phyloP scores from a whole-genome alignment of 177 flowering plant species.

The Vitis hybrid region DNA sequence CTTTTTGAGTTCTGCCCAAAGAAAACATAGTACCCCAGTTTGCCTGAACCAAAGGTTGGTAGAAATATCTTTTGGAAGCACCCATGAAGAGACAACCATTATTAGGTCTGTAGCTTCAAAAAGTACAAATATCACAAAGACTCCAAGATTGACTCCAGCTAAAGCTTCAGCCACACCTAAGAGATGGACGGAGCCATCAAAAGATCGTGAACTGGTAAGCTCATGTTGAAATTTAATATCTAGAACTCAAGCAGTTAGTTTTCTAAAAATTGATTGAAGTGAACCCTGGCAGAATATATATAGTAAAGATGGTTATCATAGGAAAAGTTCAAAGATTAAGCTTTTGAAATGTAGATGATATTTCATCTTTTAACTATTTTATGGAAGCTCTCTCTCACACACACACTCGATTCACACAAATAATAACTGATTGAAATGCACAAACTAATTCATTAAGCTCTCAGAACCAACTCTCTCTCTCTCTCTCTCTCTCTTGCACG shows the following conservation, averaged over 20 bases:
- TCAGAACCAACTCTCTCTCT: no score
- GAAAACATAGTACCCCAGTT: conserved; percentile 14
- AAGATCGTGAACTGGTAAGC: conserved; percentile 27
- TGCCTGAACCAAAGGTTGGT: conserved; percentile 14
- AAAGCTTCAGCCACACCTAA: conserved; percentile 27
- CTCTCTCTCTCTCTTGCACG: neutral
- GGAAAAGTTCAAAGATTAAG: no score
- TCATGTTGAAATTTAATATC: neutral
- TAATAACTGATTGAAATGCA: no score
- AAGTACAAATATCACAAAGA: conserved; percentile 20
- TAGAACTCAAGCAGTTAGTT: no score
- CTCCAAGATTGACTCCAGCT: conserved; percentile 11
- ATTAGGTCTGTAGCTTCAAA: conserved; percentile 25
- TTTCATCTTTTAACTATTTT: no score
- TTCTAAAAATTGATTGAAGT: no score
- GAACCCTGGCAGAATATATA: no score
- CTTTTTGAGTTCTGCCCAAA: conserved; percentile 27
- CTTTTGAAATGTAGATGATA: no score
- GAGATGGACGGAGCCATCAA: conserved; percentile 24
- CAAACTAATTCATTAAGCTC: no score
- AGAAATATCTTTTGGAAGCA: conserved; percentile 25
- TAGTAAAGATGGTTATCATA: no score
- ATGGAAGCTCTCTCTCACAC: neutral
- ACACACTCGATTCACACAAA: neutral
- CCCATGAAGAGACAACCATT: conserved; percentile 25